Percentiles rank a stretch among this genome's conserved stretches.
Conservation (phyloP, 257 asterid genomes). For the Verbascum thapsus region DNA sequence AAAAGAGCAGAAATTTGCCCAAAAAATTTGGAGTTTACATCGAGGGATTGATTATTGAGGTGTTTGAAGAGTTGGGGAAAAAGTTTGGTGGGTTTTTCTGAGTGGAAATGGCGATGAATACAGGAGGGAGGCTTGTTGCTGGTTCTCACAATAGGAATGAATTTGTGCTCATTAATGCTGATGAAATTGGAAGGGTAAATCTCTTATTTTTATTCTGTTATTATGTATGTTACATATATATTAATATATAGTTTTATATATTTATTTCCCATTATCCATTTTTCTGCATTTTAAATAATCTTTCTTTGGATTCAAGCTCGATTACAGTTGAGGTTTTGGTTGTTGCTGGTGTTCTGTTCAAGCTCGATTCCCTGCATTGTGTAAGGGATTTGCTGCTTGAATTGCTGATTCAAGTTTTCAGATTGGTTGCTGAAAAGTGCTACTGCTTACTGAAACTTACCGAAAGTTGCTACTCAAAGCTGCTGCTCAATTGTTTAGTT, state of each 20-base stretch:
- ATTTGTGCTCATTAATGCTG: slow-evolving; percentile 78
- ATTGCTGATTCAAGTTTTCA: no score
- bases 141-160: slow-evolving; percentile 89
- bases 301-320: slow-evolving; percentile 29
- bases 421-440: no score
- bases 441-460: no score
- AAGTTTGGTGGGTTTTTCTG: slow-evolving; percentile 18
- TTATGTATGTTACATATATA: slow-evolving; percentile 1
- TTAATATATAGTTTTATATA: neutral
- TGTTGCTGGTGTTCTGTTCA: no score
- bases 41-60: slow-evolving; percentile 23
- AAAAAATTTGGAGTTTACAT: neutral
- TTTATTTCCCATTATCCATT: slow-evolving; percentile 3
- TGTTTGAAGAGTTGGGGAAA: slow-evolving; percentile 33
- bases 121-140: slow-evolving; percentile 83
- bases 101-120: slow-evolving; percentile 62
- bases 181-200: slow-evolving; percentile 72
- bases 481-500: no score
- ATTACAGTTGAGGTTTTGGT: no score
- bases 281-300: slow-evolving; percentile 4
- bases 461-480: no score
- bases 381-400: no score
- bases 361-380: no score
- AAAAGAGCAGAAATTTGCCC: neutral
- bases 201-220: slow-evolving; percentile 26